A percentile compares a stretch with the other conserved stretches of the same genome.
Conservation (phyloP, 2,329 filamentous ascomycete genomes). For the Lachnellula subtilissima region DNA sequence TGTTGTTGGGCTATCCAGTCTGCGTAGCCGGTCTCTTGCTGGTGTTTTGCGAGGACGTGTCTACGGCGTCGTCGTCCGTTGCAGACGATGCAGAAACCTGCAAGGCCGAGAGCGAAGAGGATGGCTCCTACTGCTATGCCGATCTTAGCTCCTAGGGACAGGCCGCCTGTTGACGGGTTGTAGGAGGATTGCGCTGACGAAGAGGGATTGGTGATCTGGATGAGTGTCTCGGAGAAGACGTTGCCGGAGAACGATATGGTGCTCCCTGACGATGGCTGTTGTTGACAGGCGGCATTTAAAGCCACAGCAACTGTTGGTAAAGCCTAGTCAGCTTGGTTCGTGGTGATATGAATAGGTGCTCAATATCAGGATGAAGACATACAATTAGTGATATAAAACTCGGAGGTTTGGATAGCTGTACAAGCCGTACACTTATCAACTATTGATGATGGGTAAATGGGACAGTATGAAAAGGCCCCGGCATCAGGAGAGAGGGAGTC, state of each 20-base stretch:
- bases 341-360: background rate
- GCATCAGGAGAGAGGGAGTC: slow-evolving; percentile 44
- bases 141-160: slow-evolving; percentile 51
- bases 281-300: slow-evolving; percentile 52
- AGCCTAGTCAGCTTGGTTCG: background rate
- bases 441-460: slow-evolving; percentile 39
- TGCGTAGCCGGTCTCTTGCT: slow-evolving; percentile 20
- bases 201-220: slow-evolving; percentile 48
- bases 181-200: slow-evolving; percentile 29
- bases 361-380: slow-evolving; percentile 18
- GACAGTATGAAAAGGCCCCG: slow-evolving; percentile 51
- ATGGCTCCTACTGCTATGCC: slow-evolving; percentile 53
- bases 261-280: slow-evolving; percentile 43
- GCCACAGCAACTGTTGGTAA: slow-evolving; percentile 42
- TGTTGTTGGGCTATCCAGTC: slow-evolving; percentile 20
- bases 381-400: slow-evolving; percentile 51
- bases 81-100: slow-evolving; percentile 51
- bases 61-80: slow-evolving; percentile 52
- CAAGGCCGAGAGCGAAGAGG: slow-evolving; percentile 41
- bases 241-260: slow-evolving; percentile 47
- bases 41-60: slow-evolving; percentile 43
- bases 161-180: slow-evolving; percentile 32
- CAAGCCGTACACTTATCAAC: slow-evolving; percentile 45
- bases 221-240: slow-evolving; percentile 44
- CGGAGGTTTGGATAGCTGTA: slow-evolving; percentile 34